Conservation (phyloP, 768 basidiomycete species). For the Roridomyces roridus region DNA sequence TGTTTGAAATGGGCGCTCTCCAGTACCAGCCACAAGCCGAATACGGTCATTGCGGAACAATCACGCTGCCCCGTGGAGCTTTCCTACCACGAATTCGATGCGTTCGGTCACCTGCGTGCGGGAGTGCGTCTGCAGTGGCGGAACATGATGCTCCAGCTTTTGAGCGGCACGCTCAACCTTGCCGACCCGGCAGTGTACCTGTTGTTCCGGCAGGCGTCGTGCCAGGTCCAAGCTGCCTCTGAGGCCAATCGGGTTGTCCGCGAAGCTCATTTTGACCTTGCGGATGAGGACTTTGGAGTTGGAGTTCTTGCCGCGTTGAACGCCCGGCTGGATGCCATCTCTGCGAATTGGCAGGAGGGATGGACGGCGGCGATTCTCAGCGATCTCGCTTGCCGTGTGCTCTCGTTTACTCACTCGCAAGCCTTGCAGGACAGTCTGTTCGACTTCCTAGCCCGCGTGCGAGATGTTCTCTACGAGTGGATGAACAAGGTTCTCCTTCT, state of each 20-base stretch:
- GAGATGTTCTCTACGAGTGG: constrained; percentile 43
- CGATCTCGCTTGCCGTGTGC: constrained; percentile 39
- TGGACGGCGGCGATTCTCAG: constrained; percentile 15
- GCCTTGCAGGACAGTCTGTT: constrained; percentile 25
- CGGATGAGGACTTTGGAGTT: constrained; percentile 36
- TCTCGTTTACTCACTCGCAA: constrained; percentile 29
- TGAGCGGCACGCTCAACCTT: constrained; percentile 44
- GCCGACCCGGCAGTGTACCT: constrained; percentile 44
- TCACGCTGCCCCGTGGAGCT: constrained; percentile 44
- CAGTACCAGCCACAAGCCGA: constrained; percentile 45
- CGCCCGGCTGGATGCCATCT: background rate
- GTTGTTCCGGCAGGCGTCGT: constrained; percentile 49
- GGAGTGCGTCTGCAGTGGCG: constrained; percentile 55
- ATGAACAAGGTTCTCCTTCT: constrained; percentile 33
- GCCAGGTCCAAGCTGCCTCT: constrained; percentile 45
- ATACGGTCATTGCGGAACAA: constrained; percentile 51
- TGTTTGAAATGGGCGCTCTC: constrained; percentile 42
- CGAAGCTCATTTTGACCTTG: constrained; percentile 53
- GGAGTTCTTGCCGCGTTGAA: constrained; percentile 42
- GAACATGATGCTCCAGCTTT: constrained; percentile 56
- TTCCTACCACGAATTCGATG: constrained; percentile 50
- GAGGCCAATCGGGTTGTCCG: constrained; percentile 18
- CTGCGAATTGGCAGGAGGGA: constrained; percentile 13
- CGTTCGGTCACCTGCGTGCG: constrained; percentile 52
- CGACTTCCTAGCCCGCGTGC: constrained; percentile 36